A percentile compares a stretch with the other conserved stretches of the same genome.
These are phyloP conservation scores for Boletellus dicymbophilus DNA, from an alignment of 1,284 basidiomycete species.

Conservation along the genomic window DNA sequence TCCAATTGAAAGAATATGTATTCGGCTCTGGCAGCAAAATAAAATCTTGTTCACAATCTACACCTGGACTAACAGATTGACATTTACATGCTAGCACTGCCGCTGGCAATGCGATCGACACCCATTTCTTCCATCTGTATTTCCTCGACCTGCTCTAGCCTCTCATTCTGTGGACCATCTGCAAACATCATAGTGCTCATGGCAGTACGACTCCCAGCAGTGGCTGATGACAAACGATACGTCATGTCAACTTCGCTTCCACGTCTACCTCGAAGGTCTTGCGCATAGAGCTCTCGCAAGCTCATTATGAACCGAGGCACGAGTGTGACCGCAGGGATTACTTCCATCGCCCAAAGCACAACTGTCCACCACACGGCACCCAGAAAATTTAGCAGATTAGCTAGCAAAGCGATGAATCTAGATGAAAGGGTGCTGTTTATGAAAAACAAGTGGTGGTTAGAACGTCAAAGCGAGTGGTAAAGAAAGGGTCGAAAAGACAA, in stretches of 20 bases:
- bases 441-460: no score
- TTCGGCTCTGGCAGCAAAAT: no score
- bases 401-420: background rate
- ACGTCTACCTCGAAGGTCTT: background rate
- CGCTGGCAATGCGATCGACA: no score
- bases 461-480: no score
- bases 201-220: background rate
- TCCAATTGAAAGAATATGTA: no score
- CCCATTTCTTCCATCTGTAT: no score
- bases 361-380: background rate
- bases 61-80: no score
- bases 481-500: background rate
- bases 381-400: background rate
- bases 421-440: background rate
- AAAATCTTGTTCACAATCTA: no score
- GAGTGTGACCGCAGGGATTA: background rate
- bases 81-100: no score
- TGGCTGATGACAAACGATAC: background rate
- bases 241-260: background rate
- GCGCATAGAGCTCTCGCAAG: slow-evolving; percentile 4
- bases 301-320: slow-evolving; percentile 8
- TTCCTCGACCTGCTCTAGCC: no score
- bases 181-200: background rate
- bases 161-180: no score
- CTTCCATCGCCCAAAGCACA: background rate